These are phyloP conservation scores for Backusella liffmaniae DNA, from an alignment of 192 early-diverging fungal genomes.

Conservation along the genomic window DNA sequence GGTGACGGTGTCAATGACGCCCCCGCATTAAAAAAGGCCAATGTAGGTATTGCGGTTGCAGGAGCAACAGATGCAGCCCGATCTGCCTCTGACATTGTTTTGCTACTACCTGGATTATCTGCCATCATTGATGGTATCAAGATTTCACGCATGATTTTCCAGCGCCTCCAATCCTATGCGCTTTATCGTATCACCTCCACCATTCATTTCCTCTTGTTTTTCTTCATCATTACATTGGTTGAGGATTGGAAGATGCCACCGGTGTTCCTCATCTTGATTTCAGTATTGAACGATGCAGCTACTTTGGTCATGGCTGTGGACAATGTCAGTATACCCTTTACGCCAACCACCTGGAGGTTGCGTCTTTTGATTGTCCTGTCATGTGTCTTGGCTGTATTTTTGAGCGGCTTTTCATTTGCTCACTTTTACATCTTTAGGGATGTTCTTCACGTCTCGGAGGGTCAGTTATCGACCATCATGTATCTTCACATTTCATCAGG, in stretches of 20 bases:
- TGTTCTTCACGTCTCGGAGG: not conserved
- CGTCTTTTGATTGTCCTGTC: conserved; percentile 67
- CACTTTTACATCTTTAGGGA: conserved; percentile 62
- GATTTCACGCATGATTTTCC: conserved; percentile 69
- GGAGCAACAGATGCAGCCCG: conserved; percentile 69
- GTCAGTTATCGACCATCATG: conserved; percentile 62
- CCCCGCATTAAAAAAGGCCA: conserved; percentile 65
- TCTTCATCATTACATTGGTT: conserved; percentile 68
- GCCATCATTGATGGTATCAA: conserved; percentile 77
- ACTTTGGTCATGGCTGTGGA: conserved; percentile 76
- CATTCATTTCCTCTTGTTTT: conserved; percentile 76
- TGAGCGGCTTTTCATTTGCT: conserved; percentile 61
- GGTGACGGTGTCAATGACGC: conserved; percentile 74
- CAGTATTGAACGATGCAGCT: conserved; percentile 68
- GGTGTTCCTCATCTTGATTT: conserved; percentile 62
- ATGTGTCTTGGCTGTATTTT: conserved; percentile 55
- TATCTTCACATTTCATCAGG: conserved; percentile 71
- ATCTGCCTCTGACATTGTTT: conserved; percentile 71
- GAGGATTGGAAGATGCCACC: conserved; percentile 65
- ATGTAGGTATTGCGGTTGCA: conserved; percentile 69
- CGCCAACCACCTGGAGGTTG: conserved; percentile 71
- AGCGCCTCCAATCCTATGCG: conserved; percentile 68
- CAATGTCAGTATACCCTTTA: conserved; percentile 59
- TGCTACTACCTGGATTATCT: conserved; percentile 62
- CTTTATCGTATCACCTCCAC: conserved; percentile 75